These are phyloP conservation scores for Umbelopsis sp. DNA, from an alignment of 192 early-diverging fungal species.

Conservation along the genomic window DNA sequence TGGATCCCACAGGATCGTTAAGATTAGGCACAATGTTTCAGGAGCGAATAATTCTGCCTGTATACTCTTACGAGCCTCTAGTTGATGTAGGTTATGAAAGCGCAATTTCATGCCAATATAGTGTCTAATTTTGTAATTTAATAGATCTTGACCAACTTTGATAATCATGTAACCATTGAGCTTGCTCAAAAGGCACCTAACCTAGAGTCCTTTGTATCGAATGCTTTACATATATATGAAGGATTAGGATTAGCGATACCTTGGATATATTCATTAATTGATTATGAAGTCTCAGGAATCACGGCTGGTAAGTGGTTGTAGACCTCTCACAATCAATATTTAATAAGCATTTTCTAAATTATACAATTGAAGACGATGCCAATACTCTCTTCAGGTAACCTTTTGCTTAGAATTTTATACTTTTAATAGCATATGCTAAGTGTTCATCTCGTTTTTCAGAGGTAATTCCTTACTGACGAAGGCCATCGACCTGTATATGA, in stretches of 20 bases:
- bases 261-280: slow-evolving; percentile 50
- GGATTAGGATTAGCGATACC: slow-evolving; percentile 36
- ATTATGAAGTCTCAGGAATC: slow-evolving; percentile 48
- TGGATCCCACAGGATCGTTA: slow-evolving; percentile 40
- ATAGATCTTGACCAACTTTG: slow-evolving; percentile 44
- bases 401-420: background rate
- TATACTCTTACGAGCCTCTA: slow-evolving; percentile 38
- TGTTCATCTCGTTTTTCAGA: slow-evolving; percentile 29
- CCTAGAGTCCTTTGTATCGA: slow-evolving; percentile 43
- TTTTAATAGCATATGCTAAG: background rate
- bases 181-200: slow-evolving; percentile 41
- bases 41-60: slow-evolving; percentile 44
- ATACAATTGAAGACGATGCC: slow-evolving; percentile 35
- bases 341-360: no score
- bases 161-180: slow-evolving; percentile 45
- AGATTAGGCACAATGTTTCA: slow-evolving; percentile 43
- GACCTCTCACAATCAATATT: background rate
- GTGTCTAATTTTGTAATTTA: background rate
- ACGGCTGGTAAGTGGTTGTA: slow-evolving; percentile 34
- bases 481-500: slow-evolving; percentile 73
- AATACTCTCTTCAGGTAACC: slow-evolving; percentile 53
- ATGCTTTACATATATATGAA: slow-evolving; percentile 47
- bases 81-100: slow-evolving; percentile 35
- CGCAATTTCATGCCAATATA: background rate
- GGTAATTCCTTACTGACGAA: slow-evolving; percentile 70